Percentiles rank a stretch among this genome's conserved stretches.
Conservation (phyloP, 2,329 filamentous ascomycete genomes). For the Fusarium sp. region DNA sequence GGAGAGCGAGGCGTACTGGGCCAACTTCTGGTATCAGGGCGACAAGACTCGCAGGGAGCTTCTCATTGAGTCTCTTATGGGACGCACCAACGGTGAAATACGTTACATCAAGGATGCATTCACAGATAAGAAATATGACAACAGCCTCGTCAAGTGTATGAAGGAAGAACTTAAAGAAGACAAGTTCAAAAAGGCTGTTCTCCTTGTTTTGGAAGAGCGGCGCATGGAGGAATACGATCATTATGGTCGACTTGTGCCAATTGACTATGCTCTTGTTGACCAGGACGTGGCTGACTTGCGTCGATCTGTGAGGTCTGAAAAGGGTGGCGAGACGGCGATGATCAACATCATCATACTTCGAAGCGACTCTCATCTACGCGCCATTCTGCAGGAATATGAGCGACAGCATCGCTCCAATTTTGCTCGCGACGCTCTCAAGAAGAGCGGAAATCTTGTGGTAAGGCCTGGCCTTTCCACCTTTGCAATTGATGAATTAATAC, state of each 20-base stretch:
- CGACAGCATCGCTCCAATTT: constrained; percentile 81
- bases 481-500: neutral
- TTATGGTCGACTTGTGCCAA: constrained; percentile 64
- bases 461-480: constrained; percentile 53
- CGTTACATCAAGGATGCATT: constrained; percentile 87
- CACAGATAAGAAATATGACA: constrained; percentile 88
- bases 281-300: constrained; percentile 80
- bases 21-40: constrained; percentile 96
- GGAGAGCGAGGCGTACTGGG: constrained; percentile 97
- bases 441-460: constrained; percentile 93
- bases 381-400: constrained; percentile 83
- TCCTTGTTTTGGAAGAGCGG: constrained; percentile 83
- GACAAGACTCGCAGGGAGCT: constrained; percentile 87
- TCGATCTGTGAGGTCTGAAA: constrained; percentile 73
- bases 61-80: constrained; percentile 93
- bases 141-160: constrained; percentile 86
- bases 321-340: constrained; percentile 89
- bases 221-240: constrained; percentile 84
- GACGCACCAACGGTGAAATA: constrained; percentile 88
- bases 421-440: constrained; percentile 84
- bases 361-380: constrained; percentile 83
- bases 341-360: constrained; percentile 83
- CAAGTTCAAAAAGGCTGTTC: constrained; percentile 91
- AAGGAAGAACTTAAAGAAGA: constrained; percentile 92
- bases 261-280: constrained; percentile 70